Conservation (phyloP, 371 early-diverging fungal species). For the Rhizopus arrhizus region DNA sequence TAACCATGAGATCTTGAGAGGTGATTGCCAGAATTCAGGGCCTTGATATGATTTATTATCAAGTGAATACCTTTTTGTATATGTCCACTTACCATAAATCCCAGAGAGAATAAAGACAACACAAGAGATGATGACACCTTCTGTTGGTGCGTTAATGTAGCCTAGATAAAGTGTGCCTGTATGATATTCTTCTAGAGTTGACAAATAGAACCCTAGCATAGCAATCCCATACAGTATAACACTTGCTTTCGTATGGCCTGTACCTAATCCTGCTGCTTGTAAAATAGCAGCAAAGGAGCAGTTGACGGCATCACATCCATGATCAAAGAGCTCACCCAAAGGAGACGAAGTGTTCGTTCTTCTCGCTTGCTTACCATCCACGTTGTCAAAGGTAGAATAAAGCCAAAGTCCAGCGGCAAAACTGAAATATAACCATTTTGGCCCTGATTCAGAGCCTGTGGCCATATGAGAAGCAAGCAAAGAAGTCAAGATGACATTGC, state of each 20-base stretch:
- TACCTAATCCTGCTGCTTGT: constrained; percentile 81
- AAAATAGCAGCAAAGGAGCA: constrained; percentile 85
- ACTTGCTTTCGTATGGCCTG: constrained; percentile 76
- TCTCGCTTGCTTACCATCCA: constrained; percentile 98
- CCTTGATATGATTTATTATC: constrained; percentile 13
- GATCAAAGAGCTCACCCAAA: constrained; percentile 94
- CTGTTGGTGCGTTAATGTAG: constrained; percentile 94
- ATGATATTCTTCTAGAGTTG: constrained; percentile 96
- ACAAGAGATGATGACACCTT: constrained; percentile 85
- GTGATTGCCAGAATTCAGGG: constrained; percentile 37
- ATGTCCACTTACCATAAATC: constrained; percentile 42
- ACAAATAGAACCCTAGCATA: constrained; percentile 84
- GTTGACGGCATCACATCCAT: constrained; percentile 94
- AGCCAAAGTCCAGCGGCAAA: constrained; percentile 89
- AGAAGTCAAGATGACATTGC: constrained; percentile 70
- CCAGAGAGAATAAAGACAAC: constrained; percentile 74
- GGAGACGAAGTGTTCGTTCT: constrained; percentile 90
- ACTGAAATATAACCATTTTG: constrained; percentile 54
- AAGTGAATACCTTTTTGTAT: neutral
- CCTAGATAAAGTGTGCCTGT: constrained; percentile 91
- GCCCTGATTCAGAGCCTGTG: constrained; percentile 28
- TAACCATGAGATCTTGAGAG: constrained; percentile 22
- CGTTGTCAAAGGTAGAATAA: constrained; percentile 96
- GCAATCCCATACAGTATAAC: constrained; percentile 69
- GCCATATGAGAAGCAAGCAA: constrained; percentile 48